Conservation (phyloP, 2,329 filamentous ascomycete genomes). For the Ophiostoma novo-ulmi region DNA sequence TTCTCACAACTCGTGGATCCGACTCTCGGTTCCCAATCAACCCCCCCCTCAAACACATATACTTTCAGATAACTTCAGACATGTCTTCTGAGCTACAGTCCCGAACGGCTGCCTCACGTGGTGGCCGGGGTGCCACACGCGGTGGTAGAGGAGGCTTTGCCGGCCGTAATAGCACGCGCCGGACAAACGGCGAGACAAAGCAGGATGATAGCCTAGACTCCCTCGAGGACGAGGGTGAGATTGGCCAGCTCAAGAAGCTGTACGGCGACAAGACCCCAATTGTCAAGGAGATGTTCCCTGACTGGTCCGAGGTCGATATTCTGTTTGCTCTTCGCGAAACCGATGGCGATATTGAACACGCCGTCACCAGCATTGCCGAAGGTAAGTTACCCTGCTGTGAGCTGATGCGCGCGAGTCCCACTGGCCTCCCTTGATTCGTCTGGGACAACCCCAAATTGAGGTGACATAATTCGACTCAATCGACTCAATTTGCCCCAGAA, state of each 20-base stretch:
- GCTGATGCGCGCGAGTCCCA: background rate
- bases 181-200: constrained; percentile 66
- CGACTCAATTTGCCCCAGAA: background rate
- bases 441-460: background rate
- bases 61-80: constrained; percentile 33
- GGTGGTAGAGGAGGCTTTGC: constrained; percentile 75
- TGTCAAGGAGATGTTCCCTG: constrained; percentile 88
- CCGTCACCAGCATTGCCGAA: constrained; percentile 74
- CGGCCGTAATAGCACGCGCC: constrained; percentile 64
- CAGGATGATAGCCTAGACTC: constrained; percentile 54
- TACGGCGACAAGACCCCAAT: constrained; percentile 72
- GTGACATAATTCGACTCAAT: background rate
- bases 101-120: constrained; percentile 75
- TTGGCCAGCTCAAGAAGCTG: constrained; percentile 86
- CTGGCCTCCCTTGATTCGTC: constrained; percentile 5
- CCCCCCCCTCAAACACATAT: background rate
- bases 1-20: background rate
- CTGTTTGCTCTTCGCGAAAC: constrained; percentile 89
- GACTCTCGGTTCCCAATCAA: constrained; percentile 15
- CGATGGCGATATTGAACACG: constrained; percentile 68
- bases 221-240: constrained; percentile 77
- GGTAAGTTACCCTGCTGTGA: constrained; percentile 46
- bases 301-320: constrained; percentile 93
- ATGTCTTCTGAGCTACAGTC: constrained; percentile 98
- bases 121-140: constrained; percentile 75